Percentiles rank a stretch among this genome's conserved stretches.
phyloP scores from a whole-genome alignment of 805 yeast species.

The Diddensiella santjacobensis region DNA sequence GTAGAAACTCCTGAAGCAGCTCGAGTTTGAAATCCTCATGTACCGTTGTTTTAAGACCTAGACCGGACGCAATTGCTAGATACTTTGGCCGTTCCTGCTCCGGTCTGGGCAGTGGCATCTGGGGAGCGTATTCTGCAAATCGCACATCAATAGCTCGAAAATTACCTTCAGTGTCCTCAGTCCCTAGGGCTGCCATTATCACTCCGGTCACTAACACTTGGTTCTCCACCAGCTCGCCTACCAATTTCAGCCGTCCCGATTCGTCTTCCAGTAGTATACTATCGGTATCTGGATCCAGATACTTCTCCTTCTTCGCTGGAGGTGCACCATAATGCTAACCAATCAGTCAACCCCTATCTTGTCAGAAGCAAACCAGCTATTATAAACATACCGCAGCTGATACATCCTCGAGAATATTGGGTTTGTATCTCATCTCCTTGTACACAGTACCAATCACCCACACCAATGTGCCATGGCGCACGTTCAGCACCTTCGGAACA shows the following conservation, averaged over 20 bases:
- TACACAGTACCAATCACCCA: constrained; percentile 89
- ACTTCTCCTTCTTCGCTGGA: constrained; percentile 40
- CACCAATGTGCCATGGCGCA: constrained; percentile 54
- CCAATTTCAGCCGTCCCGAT: constrained; percentile 76
- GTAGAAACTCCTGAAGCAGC: constrained; percentile 61
- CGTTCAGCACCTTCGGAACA: constrained; percentile 56
- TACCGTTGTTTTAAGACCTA: constrained; percentile 47
- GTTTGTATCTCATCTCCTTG: constrained; percentile 78
- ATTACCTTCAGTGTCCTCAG: constrained; percentile 76
- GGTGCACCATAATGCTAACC: constrained; percentile 38
- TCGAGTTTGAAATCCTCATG: constrained; percentile 44
- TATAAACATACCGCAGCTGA: constrained; percentile 36
- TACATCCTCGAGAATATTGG: constrained; percentile 80
- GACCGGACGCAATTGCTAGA: constrained; percentile 74
- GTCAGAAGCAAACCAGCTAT: constrained; percentile 6
- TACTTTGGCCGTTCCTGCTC: constrained; percentile 20
- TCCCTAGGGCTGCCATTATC: constrained; percentile 82
- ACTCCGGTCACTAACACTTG: constrained; percentile 77
- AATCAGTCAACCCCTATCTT: too few species aligned
- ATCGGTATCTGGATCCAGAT: constrained; percentile 53
- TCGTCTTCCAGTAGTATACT: constrained; percentile 83
- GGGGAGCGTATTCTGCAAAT: constrained; percentile 65
- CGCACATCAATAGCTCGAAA: constrained; percentile 80
- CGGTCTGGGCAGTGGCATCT: constrained; percentile 33
- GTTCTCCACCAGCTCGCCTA: constrained; percentile 51